phyloP scores from a whole-genome alignment of 805 yeast species.

The Kuraishia floccosa region DNA sequence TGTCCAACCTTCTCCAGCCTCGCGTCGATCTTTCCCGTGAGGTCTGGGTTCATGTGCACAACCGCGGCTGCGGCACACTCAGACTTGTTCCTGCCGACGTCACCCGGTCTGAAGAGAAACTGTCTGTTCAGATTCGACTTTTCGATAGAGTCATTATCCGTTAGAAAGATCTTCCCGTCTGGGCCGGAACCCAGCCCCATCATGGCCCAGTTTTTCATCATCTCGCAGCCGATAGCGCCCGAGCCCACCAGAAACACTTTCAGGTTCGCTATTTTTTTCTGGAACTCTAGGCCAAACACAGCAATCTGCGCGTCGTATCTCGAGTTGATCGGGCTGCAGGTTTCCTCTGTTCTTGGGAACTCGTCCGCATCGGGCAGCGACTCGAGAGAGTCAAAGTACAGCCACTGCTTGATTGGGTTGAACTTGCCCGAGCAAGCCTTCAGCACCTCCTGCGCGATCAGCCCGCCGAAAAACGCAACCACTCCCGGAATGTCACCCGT shows the following conservation, averaged over 20 bases:
- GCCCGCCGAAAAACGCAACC: slow-evolving; percentile 85
- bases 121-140: slow-evolving; percentile 94
- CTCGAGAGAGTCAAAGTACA: slow-evolving; percentile 91
- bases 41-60: slow-evolving; percentile 72
- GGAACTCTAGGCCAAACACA: slow-evolving; percentile 76
- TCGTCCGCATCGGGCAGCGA: slow-evolving; percentile 58
- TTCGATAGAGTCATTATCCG: slow-evolving; percentile 94
- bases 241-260: slow-evolving; percentile 90
- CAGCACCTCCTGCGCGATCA: slow-evolving; percentile 92
- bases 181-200: slow-evolving; percentile 93
- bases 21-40: slow-evolving; percentile 65
- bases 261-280: slow-evolving; percentile 61
- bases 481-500: slow-evolving; percentile 87
- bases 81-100: slow-evolving; percentile 86
- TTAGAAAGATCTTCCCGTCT: slow-evolving; percentile 70
- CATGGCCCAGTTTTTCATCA: slow-evolving; percentile 97
- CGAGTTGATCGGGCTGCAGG: slow-evolving; percentile 64
- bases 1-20: slow-evolving; percentile 83
- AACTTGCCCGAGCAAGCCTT: slow-evolving; percentile 94
- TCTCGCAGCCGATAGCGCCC: slow-evolving; percentile 99
- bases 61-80: slow-evolving; percentile 87
- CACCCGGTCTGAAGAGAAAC: slow-evolving; percentile 87
- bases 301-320: slow-evolving; percentile 96
- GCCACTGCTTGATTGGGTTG: slow-evolving; percentile 83
- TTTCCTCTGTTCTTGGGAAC: slow-evolving; percentile 55